Conservation (phyloP, 352 stramenopile genomes). For the Phytophthora pinifolia region DNA sequence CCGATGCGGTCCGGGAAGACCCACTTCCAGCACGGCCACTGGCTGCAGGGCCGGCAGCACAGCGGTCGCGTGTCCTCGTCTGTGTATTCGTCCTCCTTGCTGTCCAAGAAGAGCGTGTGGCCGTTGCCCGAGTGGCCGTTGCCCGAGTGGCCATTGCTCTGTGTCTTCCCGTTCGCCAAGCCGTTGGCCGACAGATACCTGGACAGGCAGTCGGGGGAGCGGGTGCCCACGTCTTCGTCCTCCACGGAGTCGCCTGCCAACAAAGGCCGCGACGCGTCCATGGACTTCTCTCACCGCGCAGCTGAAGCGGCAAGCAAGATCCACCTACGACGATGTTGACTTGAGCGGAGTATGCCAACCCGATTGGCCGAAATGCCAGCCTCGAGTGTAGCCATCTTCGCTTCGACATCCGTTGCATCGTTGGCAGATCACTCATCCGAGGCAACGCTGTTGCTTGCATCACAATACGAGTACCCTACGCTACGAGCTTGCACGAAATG, state of each 20-base stretch:
- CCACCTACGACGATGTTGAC: too few species aligned
- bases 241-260: slow-evolving; percentile 40
- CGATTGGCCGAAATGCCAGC: slow-evolving; percentile 17
- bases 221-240: slow-evolving; percentile 15
- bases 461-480: too few species aligned
- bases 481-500: too few species aligned
- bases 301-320: too few species aligned
- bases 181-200: slow-evolving; percentile 22
- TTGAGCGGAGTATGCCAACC: too few species aligned
- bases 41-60: slow-evolving; percentile 31
- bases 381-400: neutral
- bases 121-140: slow-evolving; percentile 8
- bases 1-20: slow-evolving; percentile 51
- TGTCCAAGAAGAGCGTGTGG: slow-evolving; percentile 21
- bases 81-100: slow-evolving; percentile 27
- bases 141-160: slow-evolving; percentile 16
- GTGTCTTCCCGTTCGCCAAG: slow-evolving; percentile 8
- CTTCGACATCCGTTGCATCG: slow-evolving; percentile 1
- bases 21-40: slow-evolving; percentile 68
- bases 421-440: too few species aligned
- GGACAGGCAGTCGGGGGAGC: slow-evolving; percentile 25
- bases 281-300: slow-evolving; percentile 3
- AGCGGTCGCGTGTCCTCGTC: slow-evolving; percentile 16
- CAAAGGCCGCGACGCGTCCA: slow-evolving; percentile 56
- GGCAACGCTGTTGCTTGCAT: too few species aligned